These are phyloP conservation scores for Talaromyces sp. DNA, from an alignment of 2,329 filamentous ascomycete genomes.

Conservation along the genomic window DNA sequence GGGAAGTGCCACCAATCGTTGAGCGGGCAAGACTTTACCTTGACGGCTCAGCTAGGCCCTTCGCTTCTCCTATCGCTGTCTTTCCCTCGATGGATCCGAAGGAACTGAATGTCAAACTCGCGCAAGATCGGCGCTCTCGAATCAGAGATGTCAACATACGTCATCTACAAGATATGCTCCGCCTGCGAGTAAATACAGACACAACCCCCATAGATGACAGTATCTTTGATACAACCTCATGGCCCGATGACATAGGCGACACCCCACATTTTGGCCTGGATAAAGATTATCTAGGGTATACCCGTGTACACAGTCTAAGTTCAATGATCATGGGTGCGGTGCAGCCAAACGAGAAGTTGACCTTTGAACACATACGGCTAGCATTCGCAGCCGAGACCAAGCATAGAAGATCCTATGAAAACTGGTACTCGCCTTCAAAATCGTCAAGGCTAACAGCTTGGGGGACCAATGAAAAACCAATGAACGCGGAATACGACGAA, in stretches of 20 bases:
- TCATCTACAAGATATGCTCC: conserved; percentile 63
- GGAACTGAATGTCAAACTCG: conserved; percentile 40
- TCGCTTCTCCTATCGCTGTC: conserved; percentile 54
- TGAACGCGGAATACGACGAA: neutral
- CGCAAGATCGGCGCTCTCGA: conserved; percentile 49
- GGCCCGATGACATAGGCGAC: conserved; percentile 29
- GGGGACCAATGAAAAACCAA: neutral
- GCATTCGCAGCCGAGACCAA: conserved; percentile 37
- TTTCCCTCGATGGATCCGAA: conserved; percentile 47
- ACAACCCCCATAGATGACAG: conserved; percentile 31
- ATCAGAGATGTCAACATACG: conserved; percentile 60
- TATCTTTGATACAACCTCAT: conserved; percentile 30
- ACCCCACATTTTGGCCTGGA: conserved; percentile 42
- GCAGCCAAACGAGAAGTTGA: conserved; percentile 40
- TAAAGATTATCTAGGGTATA: conserved; percentile 57
- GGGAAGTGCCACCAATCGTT: conserved; percentile 32
- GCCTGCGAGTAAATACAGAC: conserved; percentile 35
- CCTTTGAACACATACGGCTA: conserved; percentile 37
- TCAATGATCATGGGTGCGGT: conserved; percentile 52
- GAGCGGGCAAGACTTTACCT: conserved; percentile 48
- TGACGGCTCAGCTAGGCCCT: conserved; percentile 43
- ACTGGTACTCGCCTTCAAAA: conserved; percentile 37
- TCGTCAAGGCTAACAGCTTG: conserved; percentile 18
- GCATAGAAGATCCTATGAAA: conserved; percentile 23
- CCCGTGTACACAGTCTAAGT: conserved; percentile 60